A percentile compares a stretch with the other conserved stretches of the same genome.
These are phyloP conservation scores for Suillus clintonianus DNA, from an alignment of 768 basidiomycete genomes.

Conservation along the genomic window DNA sequence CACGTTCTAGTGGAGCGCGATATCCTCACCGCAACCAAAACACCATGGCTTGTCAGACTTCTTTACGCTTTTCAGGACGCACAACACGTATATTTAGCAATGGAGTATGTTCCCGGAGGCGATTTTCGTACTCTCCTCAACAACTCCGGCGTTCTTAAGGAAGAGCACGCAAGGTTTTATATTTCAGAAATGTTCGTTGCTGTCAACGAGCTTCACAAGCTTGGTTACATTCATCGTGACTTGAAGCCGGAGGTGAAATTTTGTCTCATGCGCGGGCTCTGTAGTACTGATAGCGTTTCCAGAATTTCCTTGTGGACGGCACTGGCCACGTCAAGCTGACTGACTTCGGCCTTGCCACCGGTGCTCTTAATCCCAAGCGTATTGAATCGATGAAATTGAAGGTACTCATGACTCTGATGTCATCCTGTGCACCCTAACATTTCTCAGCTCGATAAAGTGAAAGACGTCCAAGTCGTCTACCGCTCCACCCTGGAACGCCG, in stretches of 20 bases:
- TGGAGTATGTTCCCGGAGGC: slow-evolving; percentile 99
- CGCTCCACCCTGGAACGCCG: slow-evolving; percentile 93
- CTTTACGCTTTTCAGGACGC: slow-evolving; percentile 97
- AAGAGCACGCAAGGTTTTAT: slow-evolving; percentile 96
- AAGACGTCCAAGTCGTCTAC: slow-evolving; percentile 87
- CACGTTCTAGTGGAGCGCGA: slow-evolving; percentile 98
- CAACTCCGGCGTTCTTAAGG: slow-evolving; percentile 96
- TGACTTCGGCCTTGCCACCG: slow-evolving; percentile 97
- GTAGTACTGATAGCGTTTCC: neutral
- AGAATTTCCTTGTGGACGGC: slow-evolving; percentile 97
- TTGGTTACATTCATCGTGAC: slow-evolving; percentile 98
- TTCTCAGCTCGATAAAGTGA: slow-evolving; percentile 88
- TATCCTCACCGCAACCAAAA: slow-evolving; percentile 95
- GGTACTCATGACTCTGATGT: slow-evolving; percentile 41
- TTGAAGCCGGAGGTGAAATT: slow-evolving; percentile 90
- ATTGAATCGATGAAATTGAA: slow-evolving; percentile 95
- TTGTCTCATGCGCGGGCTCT: neutral
- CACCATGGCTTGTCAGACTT: slow-evolving; percentile 93
- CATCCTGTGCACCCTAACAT: slow-evolving; percentile 6
- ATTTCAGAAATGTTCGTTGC: slow-evolving; percentile 97
- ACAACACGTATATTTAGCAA: slow-evolving; percentile 90
- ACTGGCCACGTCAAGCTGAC: slow-evolving; percentile 97
- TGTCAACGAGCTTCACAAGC: slow-evolving; percentile 92
- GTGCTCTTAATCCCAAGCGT: slow-evolving; percentile 89
- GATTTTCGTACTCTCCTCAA: slow-evolving; percentile 98